A percentile compares a stretch with the other conserved stretches of the same genome.
These are phyloP conservation scores for Scheffersomyces parashehatae DNA, from an alignment of 1,139 yeast species.

Conservation along the genomic window DNA sequence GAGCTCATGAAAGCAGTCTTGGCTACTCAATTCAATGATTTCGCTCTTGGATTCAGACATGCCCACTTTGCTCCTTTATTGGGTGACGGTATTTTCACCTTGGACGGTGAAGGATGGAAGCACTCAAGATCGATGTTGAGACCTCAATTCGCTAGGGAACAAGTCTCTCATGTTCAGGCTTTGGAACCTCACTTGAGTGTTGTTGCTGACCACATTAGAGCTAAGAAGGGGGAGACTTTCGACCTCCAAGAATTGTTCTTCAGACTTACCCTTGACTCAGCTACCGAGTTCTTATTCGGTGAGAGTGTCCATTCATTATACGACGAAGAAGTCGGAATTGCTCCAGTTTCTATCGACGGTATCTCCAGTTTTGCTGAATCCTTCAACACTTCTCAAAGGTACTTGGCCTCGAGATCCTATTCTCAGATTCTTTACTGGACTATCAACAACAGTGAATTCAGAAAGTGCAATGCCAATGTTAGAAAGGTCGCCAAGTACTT, in stretches of 20 bases:
- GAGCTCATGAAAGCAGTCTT: constrained; percentile 25
- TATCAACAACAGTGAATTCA: constrained; percentile 33
- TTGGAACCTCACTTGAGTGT: constrained; percentile 25
- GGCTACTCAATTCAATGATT: constrained; percentile 27
- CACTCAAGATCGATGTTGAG: constrained; percentile 30
- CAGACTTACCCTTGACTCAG: constrained; percentile 55
- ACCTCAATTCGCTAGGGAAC: constrained; percentile 29
- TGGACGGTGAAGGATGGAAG: constrained; percentile 29
- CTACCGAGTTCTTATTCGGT: constrained; percentile 62
- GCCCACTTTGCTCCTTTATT: constrained; percentile 20
- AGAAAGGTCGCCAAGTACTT: constrained; percentile 34
- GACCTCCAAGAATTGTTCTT: constrained; percentile 53
- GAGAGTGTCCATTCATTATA: constrained; percentile 47
- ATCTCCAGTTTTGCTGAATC: constrained; percentile 41
- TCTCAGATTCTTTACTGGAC: constrained; percentile 37
- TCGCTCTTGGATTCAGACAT: constrained; percentile 25
- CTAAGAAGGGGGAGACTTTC: constrained; percentile 20
- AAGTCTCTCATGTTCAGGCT: constrained; percentile 25
- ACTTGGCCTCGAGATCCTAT: constrained; percentile 38
- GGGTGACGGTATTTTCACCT: constrained; percentile 29
- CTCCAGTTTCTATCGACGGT: constrained; percentile 22
- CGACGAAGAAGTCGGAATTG: constrained; percentile 24
- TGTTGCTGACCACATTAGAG: constrained; percentile 16
- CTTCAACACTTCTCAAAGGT: constrained; percentile 41
- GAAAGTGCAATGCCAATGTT: constrained; percentile 25